Percentiles rank a stretch among this genome's conserved stretches.
Evolutionary conservation across 108 stramenopile species (phyloP).

Genomic region (Nitzschia palea): DNA sequence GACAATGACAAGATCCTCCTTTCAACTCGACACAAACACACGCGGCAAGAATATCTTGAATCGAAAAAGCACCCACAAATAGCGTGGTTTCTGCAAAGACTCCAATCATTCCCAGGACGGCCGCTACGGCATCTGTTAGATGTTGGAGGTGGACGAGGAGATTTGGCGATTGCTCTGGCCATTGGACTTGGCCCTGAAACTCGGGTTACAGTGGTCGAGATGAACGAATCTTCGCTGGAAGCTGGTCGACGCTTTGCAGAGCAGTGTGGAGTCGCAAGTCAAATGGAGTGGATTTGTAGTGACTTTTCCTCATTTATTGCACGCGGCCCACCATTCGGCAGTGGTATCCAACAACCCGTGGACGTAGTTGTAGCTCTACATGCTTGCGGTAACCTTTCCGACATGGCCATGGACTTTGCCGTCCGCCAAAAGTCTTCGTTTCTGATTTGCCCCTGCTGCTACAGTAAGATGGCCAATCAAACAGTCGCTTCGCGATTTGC

Average conservation of each 20-base stretch:
- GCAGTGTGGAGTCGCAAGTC: conserved; percentile 9
- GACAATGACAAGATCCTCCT: not conserved
- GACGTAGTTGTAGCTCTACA: conserved; percentile 38
- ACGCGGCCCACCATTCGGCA: not conserved
- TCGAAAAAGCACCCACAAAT: conserved; percentile 54
- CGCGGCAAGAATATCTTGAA: conserved; percentile 44
- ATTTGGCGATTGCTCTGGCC: conserved; percentile 55
- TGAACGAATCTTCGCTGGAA: conserved; percentile 47
- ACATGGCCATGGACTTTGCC: conserved; percentile 47
- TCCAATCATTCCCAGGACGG: conserved; percentile 10
- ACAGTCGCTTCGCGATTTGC: conserved; percentile 5
- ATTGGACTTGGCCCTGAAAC: conserved; percentile 27
- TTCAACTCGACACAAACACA: conserved; percentile 39
- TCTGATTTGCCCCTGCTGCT: conserved; percentile 48
- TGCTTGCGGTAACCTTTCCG: conserved; percentile 70
- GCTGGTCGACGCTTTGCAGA: conserved; percentile 27
- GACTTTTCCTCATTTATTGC: conserved; percentile 3
- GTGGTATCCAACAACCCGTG: not conserved
- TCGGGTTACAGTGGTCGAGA: conserved; percentile 49
- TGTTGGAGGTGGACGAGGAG: conserved; percentile 67
- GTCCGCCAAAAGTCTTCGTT: conserved; percentile 16
- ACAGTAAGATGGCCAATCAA: conserved; percentile 21
- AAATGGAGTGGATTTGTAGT: conserved; percentile 19
- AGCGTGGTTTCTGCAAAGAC: conserved; percentile 41
- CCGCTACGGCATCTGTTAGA: conserved; percentile 38